Evolutionary conservation across 1,284 basidiomycete genomes (phyloP).

Genomic region (Puccinia polysora): DNA sequence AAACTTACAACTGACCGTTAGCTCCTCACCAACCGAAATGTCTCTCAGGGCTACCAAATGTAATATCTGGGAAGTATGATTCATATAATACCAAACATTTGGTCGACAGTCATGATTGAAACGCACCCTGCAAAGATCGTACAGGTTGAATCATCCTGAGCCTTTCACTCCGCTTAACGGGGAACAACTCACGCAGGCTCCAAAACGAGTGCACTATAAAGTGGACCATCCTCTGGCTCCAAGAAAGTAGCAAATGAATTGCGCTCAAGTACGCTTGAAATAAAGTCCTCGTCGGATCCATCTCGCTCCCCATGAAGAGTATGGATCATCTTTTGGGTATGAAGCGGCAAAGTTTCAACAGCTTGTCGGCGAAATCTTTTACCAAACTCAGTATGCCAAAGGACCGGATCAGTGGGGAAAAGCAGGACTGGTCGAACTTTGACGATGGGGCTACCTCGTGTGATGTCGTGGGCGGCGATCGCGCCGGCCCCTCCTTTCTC

Average conservation of each 20-base stretch:
- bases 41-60: constrained; percentile 26
- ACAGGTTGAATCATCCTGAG: too few species aligned
- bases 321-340: not conserved
- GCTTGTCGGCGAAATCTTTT: not conserved
- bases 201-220: constrained; percentile 9
- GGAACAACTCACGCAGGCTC: not conserved
- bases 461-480: not conserved
- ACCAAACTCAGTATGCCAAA: not conserved
- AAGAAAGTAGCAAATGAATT: constrained; percentile 15
- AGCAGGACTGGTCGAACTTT: not conserved
- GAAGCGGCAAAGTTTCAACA: constrained; percentile 16
- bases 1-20: constrained; percentile 15
- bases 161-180: not conserved
- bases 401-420: not conserved
- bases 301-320: not conserved
- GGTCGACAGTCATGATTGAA: constrained; percentile 36
- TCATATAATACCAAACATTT: constrained; percentile 16
- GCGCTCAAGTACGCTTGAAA: not conserved
- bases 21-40: constrained; percentile 27
- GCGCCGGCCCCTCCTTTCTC: constrained; percentile 25
- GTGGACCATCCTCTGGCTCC: not conserved
- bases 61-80: constrained; percentile 4
- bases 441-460: not conserved
- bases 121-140: constrained; percentile 6
- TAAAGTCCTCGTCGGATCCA: constrained; percentile 2